phyloP scores from a whole-genome alignment of 2,329 filamentous ascomycete genomes.

The Pseudogymnoascus sp. region DNA sequence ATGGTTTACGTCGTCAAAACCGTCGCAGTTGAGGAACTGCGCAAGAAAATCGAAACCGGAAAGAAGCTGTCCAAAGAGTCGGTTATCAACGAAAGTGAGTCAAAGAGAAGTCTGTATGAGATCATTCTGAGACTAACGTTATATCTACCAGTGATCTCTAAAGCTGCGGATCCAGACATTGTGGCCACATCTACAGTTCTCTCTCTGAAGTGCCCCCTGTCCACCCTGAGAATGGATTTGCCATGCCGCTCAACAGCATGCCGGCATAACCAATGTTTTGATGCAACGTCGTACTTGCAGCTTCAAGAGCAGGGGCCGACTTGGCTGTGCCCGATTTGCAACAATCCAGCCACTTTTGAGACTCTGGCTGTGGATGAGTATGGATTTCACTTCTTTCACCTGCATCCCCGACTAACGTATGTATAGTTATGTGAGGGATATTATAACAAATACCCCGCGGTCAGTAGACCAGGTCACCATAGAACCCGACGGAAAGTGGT shows the following conservation, averaged over 20 bases:
- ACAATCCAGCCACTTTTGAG: slow-evolving; percentile 71
- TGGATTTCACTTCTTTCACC: slow-evolving; percentile 28
- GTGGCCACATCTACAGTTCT: slow-evolving; percentile 80
- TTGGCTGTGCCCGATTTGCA: slow-evolving; percentile 94
- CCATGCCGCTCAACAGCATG: slow-evolving; percentile 75
- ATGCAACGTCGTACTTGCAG: slow-evolving; percentile 83
- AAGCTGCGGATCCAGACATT: slow-evolving; percentile 80
- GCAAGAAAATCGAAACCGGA: slow-evolving; percentile 53
- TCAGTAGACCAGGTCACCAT: slow-evolving; percentile 79
- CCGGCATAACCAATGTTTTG: slow-evolving; percentile 89
- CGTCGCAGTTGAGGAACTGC: slow-evolving; percentile 62
- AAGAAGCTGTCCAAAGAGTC: slow-evolving; percentile 70
- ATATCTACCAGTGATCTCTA: slow-evolving; percentile 57
- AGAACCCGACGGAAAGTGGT: slow-evolving; percentile 79
- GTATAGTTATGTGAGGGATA: slow-evolving; percentile 76
- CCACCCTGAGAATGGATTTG: slow-evolving; percentile 68
- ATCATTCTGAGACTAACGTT: background rate
- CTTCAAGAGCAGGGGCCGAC: slow-evolving; percentile 93
- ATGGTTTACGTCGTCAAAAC: slow-evolving; percentile 67
- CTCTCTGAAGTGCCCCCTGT: slow-evolving; percentile 86
- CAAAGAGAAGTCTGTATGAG: background rate
- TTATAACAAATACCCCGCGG: slow-evolving; percentile 62
- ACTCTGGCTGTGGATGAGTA: slow-evolving; percentile 80
- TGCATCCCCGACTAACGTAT: background rate
- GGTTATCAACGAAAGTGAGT: slow-evolving; percentile 76